Base-by-base conservation (phyloP, 495 filamentous ascomycete genomes). In the Podospora comata region DNA sequence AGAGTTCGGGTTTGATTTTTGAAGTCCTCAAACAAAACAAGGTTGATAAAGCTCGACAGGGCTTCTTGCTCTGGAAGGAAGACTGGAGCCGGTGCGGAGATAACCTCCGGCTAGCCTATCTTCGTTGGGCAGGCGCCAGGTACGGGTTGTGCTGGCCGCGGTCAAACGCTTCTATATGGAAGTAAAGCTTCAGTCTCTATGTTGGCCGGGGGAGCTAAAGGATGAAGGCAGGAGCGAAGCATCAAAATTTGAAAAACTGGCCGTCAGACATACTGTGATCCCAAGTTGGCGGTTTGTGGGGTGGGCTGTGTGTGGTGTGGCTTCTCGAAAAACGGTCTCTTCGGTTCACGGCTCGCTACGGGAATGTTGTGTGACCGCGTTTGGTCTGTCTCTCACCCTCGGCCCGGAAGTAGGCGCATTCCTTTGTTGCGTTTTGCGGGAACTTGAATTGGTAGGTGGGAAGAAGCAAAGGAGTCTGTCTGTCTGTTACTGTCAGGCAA, bases 291-390 rank as follows among this genome's bases (percentile, higher is more conserved):
- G 58, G 23, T 23, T 23, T 11, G 15, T 54, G 23, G 9, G 32
- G 23, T 28, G 64, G 23, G 15, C 6, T 48, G 34, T 58, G 48
- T 64, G 66, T 57, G 67, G 48, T 64, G 66, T 57, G 67, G 62
- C 62, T 19, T 15, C 20, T 44, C 44, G 39, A 64, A 48, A 13
- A 67, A 18, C 32, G 65, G 26, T 5, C 15, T 3, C 27, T 58
- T n/a, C 15, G 39, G 16, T 44, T 62, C 59, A 20, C 67, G 54
- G 61, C 39, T 53, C 53, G 7, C 60, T 65, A 23, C 59, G 65
- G 68, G 71, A 72, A 72, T 70, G 71, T 23, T 60, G 65, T 70
- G 65, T 55, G n/a, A 69, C 67, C 15, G 44, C 60, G 62, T 26
- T 44, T 64, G 32, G 16, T 58, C 11, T 39, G 55, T 67, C 19